Conservation (phyloP, 2,329 filamentous ascomycete genomes). For the Chaetomiaceae sp. region DNA sequence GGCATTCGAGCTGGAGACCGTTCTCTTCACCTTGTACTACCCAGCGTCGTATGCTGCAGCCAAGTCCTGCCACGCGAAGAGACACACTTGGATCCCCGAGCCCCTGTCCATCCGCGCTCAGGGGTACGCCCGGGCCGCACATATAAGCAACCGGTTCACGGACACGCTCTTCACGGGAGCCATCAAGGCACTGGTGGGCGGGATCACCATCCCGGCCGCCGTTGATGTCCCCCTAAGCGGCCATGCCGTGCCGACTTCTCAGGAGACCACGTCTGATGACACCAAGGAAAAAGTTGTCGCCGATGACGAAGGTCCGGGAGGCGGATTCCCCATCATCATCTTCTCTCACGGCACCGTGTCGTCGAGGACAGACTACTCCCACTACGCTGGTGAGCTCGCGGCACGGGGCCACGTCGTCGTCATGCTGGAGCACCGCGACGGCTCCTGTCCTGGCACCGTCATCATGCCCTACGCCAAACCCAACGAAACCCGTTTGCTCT, state of each 20-base stretch:
- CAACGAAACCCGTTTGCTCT: slow-evolving; percentile 32
- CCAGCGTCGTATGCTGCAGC: slow-evolving; percentile 32
- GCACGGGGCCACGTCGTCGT: slow-evolving; percentile 46
- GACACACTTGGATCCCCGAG: slow-evolving; percentile 42
- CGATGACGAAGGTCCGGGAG: slow-evolving; percentile 3
- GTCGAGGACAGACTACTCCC: slow-evolving; percentile 47
- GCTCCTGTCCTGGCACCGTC: slow-evolving; percentile 43
- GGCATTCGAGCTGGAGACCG: slow-evolving; percentile 43
- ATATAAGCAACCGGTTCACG: slow-evolving; percentile 39
- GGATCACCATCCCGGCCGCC: slow-evolving; percentile 43
- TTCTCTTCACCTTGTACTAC: slow-evolving; percentile 48
- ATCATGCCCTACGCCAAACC: slow-evolving; percentile 32
- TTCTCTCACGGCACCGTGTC: slow-evolving; percentile 51
- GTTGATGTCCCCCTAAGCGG: slow-evolving; percentile 41
- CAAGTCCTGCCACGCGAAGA: slow-evolving; percentile 18
- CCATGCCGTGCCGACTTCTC: slow-evolving; percentile 23
- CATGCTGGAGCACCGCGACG: slow-evolving; percentile 49
- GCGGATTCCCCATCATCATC: slow-evolving; percentile 40
- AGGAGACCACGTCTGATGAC: slow-evolving; percentile 16
- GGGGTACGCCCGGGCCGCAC: slow-evolving; percentile 44
- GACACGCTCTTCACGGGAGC: slow-evolving; percentile 40
- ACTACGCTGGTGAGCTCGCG: slow-evolving; percentile 47
- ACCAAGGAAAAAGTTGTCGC: slow-evolving; percentile 25
- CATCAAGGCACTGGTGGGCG: slow-evolving; percentile 39
- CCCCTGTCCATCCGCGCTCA: slow-evolving; percentile 41